Conservation (phyloP, 73 alveolate genomes). For the Effrenium voratum region DNA sequence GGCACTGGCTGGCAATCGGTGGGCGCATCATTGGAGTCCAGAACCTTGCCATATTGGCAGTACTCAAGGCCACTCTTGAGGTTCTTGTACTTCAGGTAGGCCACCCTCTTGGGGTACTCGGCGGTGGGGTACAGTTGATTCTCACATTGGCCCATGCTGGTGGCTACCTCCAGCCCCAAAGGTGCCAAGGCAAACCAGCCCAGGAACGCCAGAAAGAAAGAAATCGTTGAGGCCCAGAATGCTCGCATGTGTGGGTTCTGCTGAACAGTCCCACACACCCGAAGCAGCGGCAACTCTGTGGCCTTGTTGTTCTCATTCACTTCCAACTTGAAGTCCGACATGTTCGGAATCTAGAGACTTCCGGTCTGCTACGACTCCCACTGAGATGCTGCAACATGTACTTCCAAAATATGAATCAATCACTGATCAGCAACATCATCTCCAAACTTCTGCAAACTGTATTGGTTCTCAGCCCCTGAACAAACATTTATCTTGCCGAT, state of each 20-base stretch:
- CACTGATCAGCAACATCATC: no score
- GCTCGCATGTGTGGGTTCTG: slow-evolving; percentile 59
- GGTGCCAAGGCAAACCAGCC: slow-evolving; percentile 70
- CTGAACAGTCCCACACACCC: slow-evolving; percentile 14
- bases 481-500: no score
- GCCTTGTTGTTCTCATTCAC: slow-evolving; percentile 34
- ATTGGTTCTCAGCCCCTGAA: no score
- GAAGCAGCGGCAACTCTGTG: slow-evolving; percentile 49
- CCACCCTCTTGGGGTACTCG: background rate
- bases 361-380: no score
- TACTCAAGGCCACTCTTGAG: background rate
- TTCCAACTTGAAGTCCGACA: slow-evolving; percentile 15
- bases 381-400: no score
- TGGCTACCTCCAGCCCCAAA: slow-evolving; percentile 54
- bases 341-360: no score
- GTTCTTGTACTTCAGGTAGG: slow-evolving; percentile 49
- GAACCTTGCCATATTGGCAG: slow-evolving; percentile 4
- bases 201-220: slow-evolving; percentile 66
- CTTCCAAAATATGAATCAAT: no score
- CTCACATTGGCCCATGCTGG: slow-evolving; percentile 32
- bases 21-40: background rate
- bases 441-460: no score
- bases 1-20: slow-evolving; percentile 21
- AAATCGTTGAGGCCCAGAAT: slow-evolving; percentile 21
- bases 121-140: slow-evolving; percentile 42